These are phyloP conservation scores for Lupinus albus DNA, from an alignment of 306 rosid species.

Conservation along the genomic window DNA sequence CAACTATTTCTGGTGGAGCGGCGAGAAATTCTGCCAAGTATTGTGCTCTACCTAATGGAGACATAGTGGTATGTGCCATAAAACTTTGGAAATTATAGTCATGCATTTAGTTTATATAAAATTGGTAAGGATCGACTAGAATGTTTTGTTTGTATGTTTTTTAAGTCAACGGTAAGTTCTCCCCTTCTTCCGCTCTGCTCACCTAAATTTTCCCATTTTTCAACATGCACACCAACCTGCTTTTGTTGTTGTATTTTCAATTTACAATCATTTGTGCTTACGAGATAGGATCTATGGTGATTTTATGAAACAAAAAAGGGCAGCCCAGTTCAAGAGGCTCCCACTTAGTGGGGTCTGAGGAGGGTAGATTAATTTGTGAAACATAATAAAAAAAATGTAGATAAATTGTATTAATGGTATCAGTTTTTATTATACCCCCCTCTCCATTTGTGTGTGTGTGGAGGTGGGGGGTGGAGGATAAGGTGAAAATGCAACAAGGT, in stretches of 20 bases:
- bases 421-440: no score
- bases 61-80: constrained; percentile 84
- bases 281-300: not conserved
- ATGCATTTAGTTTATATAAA: constrained; percentile 24
- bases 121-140: constrained; percentile 13
- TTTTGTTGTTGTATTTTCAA: constrained; percentile 2
- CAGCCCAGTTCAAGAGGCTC: no score
- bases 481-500: not conserved
- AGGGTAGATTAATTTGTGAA: no score
- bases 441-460: not conserved
- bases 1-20: constrained; percentile 71
- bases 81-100: constrained; percentile 41
- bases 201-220: constrained; percentile 11
- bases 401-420: not conserved
- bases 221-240: not conserved
- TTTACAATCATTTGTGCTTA: not conserved
- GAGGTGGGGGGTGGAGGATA: not conserved
- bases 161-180: constrained; percentile 16
- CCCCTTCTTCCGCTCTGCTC: not conserved
- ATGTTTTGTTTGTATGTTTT: constrained; percentile 20
- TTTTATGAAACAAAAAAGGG: not conserved
- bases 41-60: constrained; percentile 84
- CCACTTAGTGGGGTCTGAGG: no score
- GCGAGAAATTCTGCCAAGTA: constrained; percentile 82
- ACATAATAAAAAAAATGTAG: not conserved